These are phyloP conservation scores for Neurospora discreta DNA, from an alignment of 495 filamentous ascomycete genomes.

Conservation along the genomic window DNA sequence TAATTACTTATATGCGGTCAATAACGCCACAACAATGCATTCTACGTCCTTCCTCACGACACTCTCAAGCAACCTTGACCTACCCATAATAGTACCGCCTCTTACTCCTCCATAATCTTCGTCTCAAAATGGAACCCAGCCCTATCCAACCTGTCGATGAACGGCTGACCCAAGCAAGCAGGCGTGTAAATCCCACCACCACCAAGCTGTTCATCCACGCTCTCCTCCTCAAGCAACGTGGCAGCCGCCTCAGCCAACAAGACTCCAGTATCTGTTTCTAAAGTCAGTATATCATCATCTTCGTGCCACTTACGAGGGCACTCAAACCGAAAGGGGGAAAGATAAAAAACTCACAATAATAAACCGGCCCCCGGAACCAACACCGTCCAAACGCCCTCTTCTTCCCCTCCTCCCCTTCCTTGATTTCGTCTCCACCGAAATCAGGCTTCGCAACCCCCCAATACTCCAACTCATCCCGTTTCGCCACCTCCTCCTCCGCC, in stretches of 20 bases:
- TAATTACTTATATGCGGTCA: neutral
- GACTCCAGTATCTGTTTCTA: slow-evolving; percentile 57
- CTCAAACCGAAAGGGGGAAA: neutral
- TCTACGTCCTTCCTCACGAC: neutral
- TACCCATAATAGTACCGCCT: neutral
- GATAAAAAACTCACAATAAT: slow-evolving; percentile 38
- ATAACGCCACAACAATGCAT: neutral
- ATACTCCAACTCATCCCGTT: slow-evolving; percentile 50
- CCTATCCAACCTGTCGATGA: slow-evolving; percentile 56
- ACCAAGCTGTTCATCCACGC: slow-evolving; percentile 39
- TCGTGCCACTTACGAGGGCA: too few relatives aligned
- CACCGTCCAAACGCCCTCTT: slow-evolving; percentile 49
- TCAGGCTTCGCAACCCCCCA: slow-evolving; percentile 57
- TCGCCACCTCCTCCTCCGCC: slow-evolving; percentile 43
- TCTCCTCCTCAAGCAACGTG: slow-evolving; percentile 48
- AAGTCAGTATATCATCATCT: too few relatives aligned
- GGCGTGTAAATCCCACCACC: slow-evolving; percentile 65
- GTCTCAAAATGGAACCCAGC: slow-evolving; percentile 54
- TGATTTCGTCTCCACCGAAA: slow-evolving; percentile 2
- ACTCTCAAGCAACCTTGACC: neutral
- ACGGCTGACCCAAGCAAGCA: slow-evolving; percentile 70
- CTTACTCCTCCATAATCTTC: slow-evolving; percentile 20
- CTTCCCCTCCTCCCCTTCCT: slow-evolving; percentile 13
- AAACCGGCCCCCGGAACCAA: slow-evolving; percentile 50
- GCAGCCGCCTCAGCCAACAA: slow-evolving; percentile 60